Evolutionary conservation across 2,329 filamentous ascomycete species (phyloP), one percentile per base, ranked within the genome.

Genomic region (Emmonsiellopsis sp.): DNA sequence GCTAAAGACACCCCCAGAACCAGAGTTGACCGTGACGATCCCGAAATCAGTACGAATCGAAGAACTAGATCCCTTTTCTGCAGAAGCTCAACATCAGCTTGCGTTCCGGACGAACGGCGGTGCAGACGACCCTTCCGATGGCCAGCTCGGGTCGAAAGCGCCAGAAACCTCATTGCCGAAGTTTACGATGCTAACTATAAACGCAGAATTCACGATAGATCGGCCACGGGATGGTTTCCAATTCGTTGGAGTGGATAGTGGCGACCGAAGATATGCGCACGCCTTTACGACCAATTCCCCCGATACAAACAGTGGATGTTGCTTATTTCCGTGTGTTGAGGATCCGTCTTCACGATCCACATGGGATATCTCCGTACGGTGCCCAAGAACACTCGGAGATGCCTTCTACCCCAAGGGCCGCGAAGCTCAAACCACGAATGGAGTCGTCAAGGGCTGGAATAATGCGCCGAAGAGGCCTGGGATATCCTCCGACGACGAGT

Each of bases 261-360:
- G 84, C 50, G 92, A 96, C 66, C 77, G 78, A 53, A 82, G 91
- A 57, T 98, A 91, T 67, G 90, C 93, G 0, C 92, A 98, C 72
- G 84, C 88, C 48, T 98, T 95, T 68, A 95, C 92, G 0, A 85
- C 85, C 41, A 90, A 92, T 64, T 87, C 85, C 2, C 75, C 86
- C 42, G 41, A 52, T 15, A 32, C 42, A 44, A 83, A 89, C 0
- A 90, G 91, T 32, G 85, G 89, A 1, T 92, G 85, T 46, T 91
- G 86, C 61, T 82, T 97, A 30, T 98, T 98, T 63, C 93, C 93
- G 0, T 97, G 93, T 67, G 79, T 97, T 51, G 93, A 98, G 66
- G 87, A 95, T 65, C 82, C 86, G 26, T 83, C 84, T 35, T 85
- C 87, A 54, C 81, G 89, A 53, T 92, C 86, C 64, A 84, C 85